Evolutionary conservation across 2,329 filamentous ascomycete genomes (phyloP).

Genomic region (Cryphonectria naterciae): DNA sequence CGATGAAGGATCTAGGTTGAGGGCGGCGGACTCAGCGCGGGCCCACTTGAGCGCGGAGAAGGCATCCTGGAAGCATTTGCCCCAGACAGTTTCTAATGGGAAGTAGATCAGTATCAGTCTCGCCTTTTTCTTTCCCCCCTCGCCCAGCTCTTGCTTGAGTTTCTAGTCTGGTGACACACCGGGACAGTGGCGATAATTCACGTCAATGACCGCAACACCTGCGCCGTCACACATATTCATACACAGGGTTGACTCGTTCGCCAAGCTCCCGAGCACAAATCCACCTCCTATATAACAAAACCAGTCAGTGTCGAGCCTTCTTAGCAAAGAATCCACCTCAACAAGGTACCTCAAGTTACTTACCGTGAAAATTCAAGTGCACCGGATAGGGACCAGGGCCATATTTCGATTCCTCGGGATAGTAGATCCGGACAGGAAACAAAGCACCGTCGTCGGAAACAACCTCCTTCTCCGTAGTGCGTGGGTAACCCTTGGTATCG

Average conservation of each 20-base stretch:
- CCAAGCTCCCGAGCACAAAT: constrained; percentile 43
- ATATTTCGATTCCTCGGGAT: constrained; percentile 37
- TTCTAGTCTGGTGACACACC: neutral
- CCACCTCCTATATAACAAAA: constrained; percentile 39
- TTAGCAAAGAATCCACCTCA: neutral
- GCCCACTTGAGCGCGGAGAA: constrained; percentile 43
- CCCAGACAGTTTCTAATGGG: constrained; percentile 39
- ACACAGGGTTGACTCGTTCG: constrained; percentile 40
- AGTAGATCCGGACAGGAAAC: constrained; percentile 40
- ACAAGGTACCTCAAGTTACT: neutral
- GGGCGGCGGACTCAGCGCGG: constrained; percentile 30
- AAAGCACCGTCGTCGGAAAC: constrained; percentile 37
- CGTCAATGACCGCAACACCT: constrained; percentile 44
- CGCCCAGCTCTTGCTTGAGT: neutral
- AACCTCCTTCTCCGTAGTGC: constrained; percentile 36
- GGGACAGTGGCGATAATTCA: constrained; percentile 44
- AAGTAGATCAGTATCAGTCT: neutral
- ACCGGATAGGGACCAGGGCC: constrained; percentile 40
- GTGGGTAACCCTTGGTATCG: constrained; percentile 36
- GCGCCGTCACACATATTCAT: constrained; percentile 42
- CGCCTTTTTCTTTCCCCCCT: too few relatives aligned
- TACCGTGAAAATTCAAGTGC: constrained; percentile 44
- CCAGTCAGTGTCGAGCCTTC: neutral
- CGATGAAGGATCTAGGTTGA: constrained; percentile 40
- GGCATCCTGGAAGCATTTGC: constrained; percentile 43